phyloP scores from a whole-genome alignment of 768 basidiomycete species.

The Cystoderma amianthinum region DNA sequence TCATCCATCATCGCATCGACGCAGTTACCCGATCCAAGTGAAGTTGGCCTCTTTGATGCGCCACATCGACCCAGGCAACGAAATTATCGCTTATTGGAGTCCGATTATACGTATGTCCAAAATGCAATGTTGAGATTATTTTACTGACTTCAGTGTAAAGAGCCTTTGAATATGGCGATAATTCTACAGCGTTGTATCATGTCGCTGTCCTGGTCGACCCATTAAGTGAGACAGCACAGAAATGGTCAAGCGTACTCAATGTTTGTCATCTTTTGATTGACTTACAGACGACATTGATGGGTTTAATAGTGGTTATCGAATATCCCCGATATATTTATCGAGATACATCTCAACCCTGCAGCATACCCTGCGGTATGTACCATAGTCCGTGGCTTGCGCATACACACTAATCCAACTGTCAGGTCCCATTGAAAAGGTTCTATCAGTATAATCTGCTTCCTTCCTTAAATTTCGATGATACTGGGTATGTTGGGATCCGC shows the following conservation, averaged over 20 bases:
- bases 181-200: slow-evolving; percentile 57
- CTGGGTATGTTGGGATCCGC: slow-evolving; percentile 46
- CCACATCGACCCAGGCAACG: slow-evolving; percentile 51
- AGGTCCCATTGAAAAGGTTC: slow-evolving; percentile 91
- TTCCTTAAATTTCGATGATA: slow-evolving; percentile 51
- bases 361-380: slow-evolving; percentile 56
- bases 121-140: neutral
- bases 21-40: slow-evolving; percentile 67
- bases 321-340: slow-evolving; percentile 58
- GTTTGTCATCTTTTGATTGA: slow-evolving; percentile 28
- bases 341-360: slow-evolving; percentile 76
- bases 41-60: slow-evolving; percentile 65
- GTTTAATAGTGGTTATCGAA: slow-evolving; percentile 52
- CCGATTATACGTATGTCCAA: slow-evolving; percentile 55
- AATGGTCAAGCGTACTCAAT: slow-evolving; percentile 75
- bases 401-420: slow-evolving; percentile 2
- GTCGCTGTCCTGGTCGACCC: slow-evolving; percentile 79
- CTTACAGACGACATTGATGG: neutral
- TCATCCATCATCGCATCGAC: slow-evolving; percentile 70
- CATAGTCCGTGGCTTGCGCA: neutral
- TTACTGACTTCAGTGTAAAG: slow-evolving; percentile 26
- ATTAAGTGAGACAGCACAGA: slow-evolving; percentile 76
- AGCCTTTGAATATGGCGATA: slow-evolving; percentile 63
- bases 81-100: slow-evolving; percentile 53
- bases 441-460: slow-evolving; percentile 73